Conservation (phyloP, 208 protist genomes). For the Leishmania major region DNA sequence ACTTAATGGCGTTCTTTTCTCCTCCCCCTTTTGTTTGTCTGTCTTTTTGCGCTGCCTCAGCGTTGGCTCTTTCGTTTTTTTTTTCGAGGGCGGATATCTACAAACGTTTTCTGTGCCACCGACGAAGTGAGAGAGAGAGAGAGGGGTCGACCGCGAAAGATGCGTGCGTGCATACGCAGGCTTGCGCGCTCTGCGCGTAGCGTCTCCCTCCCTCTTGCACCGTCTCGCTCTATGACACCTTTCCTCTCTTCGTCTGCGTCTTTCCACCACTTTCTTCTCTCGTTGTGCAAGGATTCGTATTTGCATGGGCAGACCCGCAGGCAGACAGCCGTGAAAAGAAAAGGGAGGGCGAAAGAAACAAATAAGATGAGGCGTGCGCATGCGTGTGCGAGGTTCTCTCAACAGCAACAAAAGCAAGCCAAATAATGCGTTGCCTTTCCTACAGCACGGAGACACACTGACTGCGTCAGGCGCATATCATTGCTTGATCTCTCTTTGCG, state of each 20-base stretch:
- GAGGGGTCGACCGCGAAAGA: neutral
- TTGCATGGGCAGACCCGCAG: neutral
- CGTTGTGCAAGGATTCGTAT: neutral
- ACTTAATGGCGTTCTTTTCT: neutral
- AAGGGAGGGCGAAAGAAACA: neutral
- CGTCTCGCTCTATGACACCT: neutral
- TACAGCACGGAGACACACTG: neutral
- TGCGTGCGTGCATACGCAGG: neutral
- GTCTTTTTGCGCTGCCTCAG: neutral
- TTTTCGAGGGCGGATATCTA: neutral
- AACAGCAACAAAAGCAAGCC: neutral
- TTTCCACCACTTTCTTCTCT: neutral
- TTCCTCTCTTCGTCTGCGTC: conserved; percentile 1
- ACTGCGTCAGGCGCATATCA: neutral
- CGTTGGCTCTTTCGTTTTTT: neutral
- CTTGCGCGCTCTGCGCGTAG: neutral
- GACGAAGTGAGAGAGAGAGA: neutral
- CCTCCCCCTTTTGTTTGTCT: neutral
- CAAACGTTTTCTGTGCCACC: neutral
- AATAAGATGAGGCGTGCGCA: neutral
- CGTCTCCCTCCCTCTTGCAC: neutral
- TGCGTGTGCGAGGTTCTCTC: neutral
- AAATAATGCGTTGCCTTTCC: neutral
- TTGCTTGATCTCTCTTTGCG: neutral
- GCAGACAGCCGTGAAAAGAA: neutral